Evolutionary conservation across 1,284 basidiomycete genomes (phyloP).

Genomic region (Ganoderma sp.): DNA sequence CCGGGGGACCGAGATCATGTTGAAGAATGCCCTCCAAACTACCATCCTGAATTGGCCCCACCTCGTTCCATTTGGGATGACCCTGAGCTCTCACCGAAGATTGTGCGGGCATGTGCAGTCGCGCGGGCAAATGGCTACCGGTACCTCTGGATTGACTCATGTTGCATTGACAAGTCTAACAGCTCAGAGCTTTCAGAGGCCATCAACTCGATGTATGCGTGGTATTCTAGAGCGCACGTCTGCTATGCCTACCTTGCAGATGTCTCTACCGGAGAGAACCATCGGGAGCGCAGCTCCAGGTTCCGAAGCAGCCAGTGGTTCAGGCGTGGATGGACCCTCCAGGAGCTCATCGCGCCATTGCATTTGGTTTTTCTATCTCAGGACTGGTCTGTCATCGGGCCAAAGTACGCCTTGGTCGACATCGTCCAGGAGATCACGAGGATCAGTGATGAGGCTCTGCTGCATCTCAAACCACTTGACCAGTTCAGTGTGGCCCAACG

Average conservation of each 20-base stretch:
- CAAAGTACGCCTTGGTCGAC: too few relatives aligned
- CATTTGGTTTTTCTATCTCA: too few relatives aligned
- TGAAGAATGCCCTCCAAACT: neutral
- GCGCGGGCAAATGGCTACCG: neutral
- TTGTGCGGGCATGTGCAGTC: neutral
- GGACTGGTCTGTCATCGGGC: too few relatives aligned
- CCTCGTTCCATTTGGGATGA: constrained; percentile 1
- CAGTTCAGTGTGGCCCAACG: too few relatives aligned
- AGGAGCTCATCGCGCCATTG: too few relatives aligned
- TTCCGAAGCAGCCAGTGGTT: too few relatives aligned
- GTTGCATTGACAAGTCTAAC: constrained; percentile 1
- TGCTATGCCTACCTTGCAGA: constrained; percentile 1
- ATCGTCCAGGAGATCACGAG: too few relatives aligned
- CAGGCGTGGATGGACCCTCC: too few relatives aligned
- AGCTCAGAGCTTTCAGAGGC: constrained; percentile 1
- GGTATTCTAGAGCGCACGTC: neutral
- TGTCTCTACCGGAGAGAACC: neutral
- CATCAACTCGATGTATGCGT: constrained; percentile 6
- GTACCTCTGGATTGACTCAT: constrained; percentile 4
- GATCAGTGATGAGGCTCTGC: too few relatives aligned
- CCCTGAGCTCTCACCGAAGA: constrained; percentile 2
- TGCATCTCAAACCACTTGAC: too few relatives aligned
- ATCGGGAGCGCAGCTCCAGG: too few relatives aligned
- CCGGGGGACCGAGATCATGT: neutral
- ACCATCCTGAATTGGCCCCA: neutral